Evolutionary conservation across 768 basidiomycete species (phyloP).

Genomic region (Hypholoma sublateritium): DNA sequence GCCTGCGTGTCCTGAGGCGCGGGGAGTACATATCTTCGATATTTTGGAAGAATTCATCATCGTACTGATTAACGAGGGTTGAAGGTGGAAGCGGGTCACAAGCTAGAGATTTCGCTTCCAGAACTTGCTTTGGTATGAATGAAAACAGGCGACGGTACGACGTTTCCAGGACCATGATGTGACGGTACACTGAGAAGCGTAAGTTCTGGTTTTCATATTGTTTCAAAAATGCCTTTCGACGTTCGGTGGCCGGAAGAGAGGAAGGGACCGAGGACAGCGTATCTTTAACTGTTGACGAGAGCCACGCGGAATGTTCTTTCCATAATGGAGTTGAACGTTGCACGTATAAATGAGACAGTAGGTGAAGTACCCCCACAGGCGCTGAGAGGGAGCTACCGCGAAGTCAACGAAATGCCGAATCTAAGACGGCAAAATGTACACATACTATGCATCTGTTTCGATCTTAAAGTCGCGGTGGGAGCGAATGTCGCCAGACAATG

Average conservation of each 20-base stretch:
- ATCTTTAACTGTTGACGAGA: conserved; percentile 52
- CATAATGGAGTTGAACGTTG: conserved; percentile 76
- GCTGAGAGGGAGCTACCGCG: conserved; percentile 34
- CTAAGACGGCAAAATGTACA: background rate
- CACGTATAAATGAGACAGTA: conserved; percentile 87
- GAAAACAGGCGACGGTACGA: conserved; percentile 59
- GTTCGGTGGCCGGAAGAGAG: conserved; percentile 33
- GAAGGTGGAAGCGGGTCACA: conserved; percentile 89
- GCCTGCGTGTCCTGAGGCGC: conserved; percentile 37
- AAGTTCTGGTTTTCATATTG: conserved; percentile 42
- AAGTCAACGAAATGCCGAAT: background rate
- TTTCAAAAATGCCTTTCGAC: conserved; percentile 31
- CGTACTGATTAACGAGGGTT: conserved; percentile 58
- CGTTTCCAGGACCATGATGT: conserved; percentile 73
- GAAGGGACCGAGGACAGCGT: conserved; percentile 40
- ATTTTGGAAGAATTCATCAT: conserved; percentile 72
- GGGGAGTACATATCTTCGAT: conserved; percentile 50
- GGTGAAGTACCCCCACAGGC: conserved; percentile 57
- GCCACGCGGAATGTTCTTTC: conserved; percentile 80
- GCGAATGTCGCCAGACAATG: conserved; percentile 57
- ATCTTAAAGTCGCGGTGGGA: conserved; percentile 67
- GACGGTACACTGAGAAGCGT: conserved; percentile 64
- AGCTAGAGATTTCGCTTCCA: conserved; percentile 55
- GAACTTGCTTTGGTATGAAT: conserved; percentile 66
- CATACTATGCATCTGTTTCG: conserved; percentile 65